Base-by-base conservation (phyloP, 176 grass and related monocot species). In the Hordeum marinum region DNA sequence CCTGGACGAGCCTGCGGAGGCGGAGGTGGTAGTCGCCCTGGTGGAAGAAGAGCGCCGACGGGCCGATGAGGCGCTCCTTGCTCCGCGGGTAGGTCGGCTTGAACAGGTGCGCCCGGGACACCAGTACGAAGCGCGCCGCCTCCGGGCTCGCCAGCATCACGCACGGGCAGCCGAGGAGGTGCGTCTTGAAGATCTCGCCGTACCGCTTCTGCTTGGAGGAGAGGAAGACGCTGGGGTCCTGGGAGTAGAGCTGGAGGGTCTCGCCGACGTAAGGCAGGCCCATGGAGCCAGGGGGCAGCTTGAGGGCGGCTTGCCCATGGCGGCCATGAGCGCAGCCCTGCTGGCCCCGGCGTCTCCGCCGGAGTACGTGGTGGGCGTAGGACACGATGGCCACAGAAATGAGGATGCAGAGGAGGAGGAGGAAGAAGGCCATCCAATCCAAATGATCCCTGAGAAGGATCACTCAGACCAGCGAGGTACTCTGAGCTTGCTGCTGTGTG, bases 81-180 rank as follows among this genome's bases (percentile, higher is more conserved):
- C 91, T 99, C 18, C 78, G 88, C 17, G 97, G 97, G 86, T 96
- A 99, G 15, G 94, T 99, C 29, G 96, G 91, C 75, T 88, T 94
- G 93, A 99, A 99, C n/a, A 96, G 88, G 63, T 94, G 52, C 1
- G 91, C 87, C 26, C 82, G 86, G 63, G 75, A 92, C 86, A 96
- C 94, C 73, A 99, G 82, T 12, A 99, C 93, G 78, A 99, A 96
- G 74, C 91, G 73, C 67, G 91, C 93, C 62, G 96, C 96, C 88
- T 99, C 94, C 25, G 96, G 96, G 90, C 94, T 96, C n/a, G 96
- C 90, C 78, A 99, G 86, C 96, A 99, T 99, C 80, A 99, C 94
- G 89, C 91, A 99, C 8, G 94, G 96, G 94, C 84, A 99, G 0
- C 96, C 96, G 34, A 99, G 77, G 6, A 99, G 29, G 74, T 60